Evolutionary conservation across 2,329 filamentous ascomycete species (phyloP).

Genomic region (Paecilomyces formosus): DNA sequence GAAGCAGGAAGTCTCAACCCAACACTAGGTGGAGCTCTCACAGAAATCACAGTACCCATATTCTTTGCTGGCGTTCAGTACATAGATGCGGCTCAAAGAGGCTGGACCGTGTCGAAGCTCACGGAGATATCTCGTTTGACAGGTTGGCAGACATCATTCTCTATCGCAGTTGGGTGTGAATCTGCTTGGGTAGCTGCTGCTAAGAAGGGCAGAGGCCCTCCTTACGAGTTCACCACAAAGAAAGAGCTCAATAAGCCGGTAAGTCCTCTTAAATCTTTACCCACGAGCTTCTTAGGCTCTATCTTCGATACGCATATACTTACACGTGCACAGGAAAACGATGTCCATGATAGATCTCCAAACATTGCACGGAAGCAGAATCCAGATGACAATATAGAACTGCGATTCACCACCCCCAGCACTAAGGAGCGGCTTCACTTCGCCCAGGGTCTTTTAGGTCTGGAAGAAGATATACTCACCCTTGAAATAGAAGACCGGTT

Average conservation of each 20-base stretch:
- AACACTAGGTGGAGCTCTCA: conserved; percentile 69
- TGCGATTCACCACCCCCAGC: conserved; percentile 54
- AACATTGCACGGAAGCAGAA: not conserved
- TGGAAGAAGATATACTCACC: conserved; percentile 67
- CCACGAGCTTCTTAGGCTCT: not conserved
- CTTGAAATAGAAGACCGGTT: conserved; percentile 45
- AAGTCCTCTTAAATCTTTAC: conserved; percentile 12
- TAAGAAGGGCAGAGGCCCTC: conserved; percentile 65
- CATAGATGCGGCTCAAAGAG: conserved; percentile 61
- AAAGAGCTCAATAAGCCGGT: conserved; percentile 12
- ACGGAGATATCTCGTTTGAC: conserved; percentile 70
- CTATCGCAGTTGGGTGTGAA: conserved; percentile 80
- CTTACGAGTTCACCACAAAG: conserved; percentile 50
- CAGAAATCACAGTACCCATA: conserved; percentile 72
- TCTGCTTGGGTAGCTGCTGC: conserved; percentile 72
- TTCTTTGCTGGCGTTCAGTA: conserved; percentile 85
- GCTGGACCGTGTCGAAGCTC: conserved; percentile 68
- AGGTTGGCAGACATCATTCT: conserved; percentile 76
- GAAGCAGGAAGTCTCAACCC: conserved; percentile 57
- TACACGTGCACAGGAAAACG: not conserved
- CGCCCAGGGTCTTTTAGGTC: conserved; percentile 68
- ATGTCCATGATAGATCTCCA: not conserved
- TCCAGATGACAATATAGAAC: conserved; percentile 30
- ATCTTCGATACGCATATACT: not conserved
- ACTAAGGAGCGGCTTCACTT: conserved; percentile 60